Percentiles rank a stretch among this genome's conserved stretches.
These are phyloP conservation scores for Coemansia sp. DNA, from an alignment of 192 early-diverging fungal species.

Conservation along the genomic window DNA sequence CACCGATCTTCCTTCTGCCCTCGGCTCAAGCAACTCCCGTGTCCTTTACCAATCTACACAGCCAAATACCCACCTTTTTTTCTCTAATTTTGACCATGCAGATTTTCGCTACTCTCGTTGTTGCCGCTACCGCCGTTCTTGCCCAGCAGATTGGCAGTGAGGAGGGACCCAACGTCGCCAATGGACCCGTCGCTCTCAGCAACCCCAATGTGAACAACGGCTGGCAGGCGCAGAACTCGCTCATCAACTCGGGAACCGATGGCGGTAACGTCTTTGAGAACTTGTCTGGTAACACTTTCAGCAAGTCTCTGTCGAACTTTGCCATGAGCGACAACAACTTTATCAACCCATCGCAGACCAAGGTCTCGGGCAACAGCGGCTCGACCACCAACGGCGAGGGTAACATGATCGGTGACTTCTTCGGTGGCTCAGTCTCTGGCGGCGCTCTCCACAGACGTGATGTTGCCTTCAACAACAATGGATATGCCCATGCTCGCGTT, in stretches of 20 bases:
- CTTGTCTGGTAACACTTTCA: conserved; percentile 30
- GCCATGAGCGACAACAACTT: conserved; percentile 44
- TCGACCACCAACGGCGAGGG: conserved; percentile 37
- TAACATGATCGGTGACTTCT: conserved; percentile 40
- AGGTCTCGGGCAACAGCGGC: conserved; percentile 38
- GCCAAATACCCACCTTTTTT: background rate
- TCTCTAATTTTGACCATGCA: conserved; percentile 25
- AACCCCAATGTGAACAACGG: conserved; percentile 50
- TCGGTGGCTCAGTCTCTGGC: background rate
- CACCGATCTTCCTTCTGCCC: conserved; percentile 4
- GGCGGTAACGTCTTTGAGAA: conserved; percentile 35
- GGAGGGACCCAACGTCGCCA: conserved; percentile 20
- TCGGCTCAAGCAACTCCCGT: conserved; percentile 12
- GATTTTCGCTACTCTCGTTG: conserved; percentile 26
- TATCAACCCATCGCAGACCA: conserved; percentile 35
- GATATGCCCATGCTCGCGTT: conserved; percentile 7
- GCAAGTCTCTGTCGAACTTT: conserved; percentile 21
- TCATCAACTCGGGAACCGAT: conserved; percentile 23
- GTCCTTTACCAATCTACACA: background rate
- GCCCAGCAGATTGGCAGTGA: conserved; percentile 39
- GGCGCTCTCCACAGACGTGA: conserved; percentile 28
- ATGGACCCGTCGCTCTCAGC: conserved; percentile 32
- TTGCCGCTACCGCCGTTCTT: conserved; percentile 29
- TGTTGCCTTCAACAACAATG: conserved; percentile 39
- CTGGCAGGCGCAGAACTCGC: conserved; percentile 32